These are phyloP conservation scores for Globisporangium carolinianum DNA, from an alignment of 352 stramenopile genomes.

Conservation along the genomic window DNA sequence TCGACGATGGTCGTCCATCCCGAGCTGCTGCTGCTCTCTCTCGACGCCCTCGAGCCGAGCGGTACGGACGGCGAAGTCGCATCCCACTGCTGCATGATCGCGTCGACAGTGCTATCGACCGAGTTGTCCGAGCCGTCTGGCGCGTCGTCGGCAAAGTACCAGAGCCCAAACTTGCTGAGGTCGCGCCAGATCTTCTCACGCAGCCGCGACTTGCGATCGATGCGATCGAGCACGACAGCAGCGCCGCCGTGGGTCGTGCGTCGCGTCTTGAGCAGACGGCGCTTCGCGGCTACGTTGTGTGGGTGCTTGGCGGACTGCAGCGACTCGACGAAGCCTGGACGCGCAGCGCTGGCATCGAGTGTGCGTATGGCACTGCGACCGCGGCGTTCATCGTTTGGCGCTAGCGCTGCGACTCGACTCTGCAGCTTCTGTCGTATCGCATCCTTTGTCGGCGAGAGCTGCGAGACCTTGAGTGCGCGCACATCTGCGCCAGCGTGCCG, in stretches of 20 bases:
- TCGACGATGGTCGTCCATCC: no score
- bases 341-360: slow-evolving; percentile 1
- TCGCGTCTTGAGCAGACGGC: slow-evolving; percentile 15
- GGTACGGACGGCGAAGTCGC: slow-evolving; percentile 1
- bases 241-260: slow-evolving; percentile 22
- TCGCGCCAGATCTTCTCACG: slow-evolving; percentile 52
- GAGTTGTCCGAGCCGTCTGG: slow-evolving; percentile 24
- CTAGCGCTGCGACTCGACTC: neutral
- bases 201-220: slow-evolving; percentile 26
- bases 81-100: slow-evolving; percentile 56
- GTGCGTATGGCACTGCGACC: neutral
- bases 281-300: slow-evolving; percentile 15
- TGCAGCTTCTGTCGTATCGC: slow-evolving; percentile 2
- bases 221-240: slow-evolving; percentile 22
- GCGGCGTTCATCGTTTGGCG: neutral
- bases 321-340: neutral
- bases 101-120: slow-evolving; percentile 42
- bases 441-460: slow-evolving; percentile 19
- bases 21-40: neutral
- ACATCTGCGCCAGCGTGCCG: neutral
- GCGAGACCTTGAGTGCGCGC: slow-evolving; percentile 32
- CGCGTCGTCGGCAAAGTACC: slow-evolving; percentile 22
- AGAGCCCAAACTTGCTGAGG: slow-evolving; percentile 47
- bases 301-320: slow-evolving; percentile 7
- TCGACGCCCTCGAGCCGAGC: neutral